These are phyloP conservation scores for Scutellaria minor DNA, from an alignment of 257 asterid genomes.

Conservation along the genomic window DNA sequence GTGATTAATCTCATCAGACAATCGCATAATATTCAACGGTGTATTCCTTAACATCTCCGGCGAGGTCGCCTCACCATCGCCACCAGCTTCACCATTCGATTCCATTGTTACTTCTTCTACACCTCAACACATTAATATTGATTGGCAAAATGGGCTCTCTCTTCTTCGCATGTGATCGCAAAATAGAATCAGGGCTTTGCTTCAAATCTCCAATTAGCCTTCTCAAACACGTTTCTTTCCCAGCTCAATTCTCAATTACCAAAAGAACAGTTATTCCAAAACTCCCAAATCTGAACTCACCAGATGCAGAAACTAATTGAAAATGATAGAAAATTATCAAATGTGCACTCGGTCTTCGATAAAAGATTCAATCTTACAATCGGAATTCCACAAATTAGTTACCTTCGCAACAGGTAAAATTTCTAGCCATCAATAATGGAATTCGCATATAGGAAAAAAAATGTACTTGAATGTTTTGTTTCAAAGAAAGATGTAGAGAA, in stretches of 20 bases:
- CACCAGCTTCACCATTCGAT: constrained; percentile 26
- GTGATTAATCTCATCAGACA: constrained; percentile 82
- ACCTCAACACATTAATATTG: constrained; percentile 16
- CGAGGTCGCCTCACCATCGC: constrained; percentile 38
- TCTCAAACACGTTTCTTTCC: constrained; percentile 20
- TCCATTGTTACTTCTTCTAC: constrained; percentile 35
- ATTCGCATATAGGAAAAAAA: too few relatives aligned
- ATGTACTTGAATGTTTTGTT: too few relatives aligned
- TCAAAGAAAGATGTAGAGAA: too few relatives aligned
- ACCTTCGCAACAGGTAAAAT: background rate
- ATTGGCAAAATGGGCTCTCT: background rate
- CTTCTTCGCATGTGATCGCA: background rate
- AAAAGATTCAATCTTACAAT: constrained; percentile 20
- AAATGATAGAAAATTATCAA: background rate
- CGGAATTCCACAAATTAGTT: background rate
- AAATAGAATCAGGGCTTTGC: background rate
- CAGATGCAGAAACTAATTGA: background rate
- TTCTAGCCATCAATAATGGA: too few relatives aligned
- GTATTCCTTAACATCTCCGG: constrained; percentile 66
- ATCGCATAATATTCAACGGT: constrained; percentile 82
- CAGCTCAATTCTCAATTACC: constrained; percentile 3
- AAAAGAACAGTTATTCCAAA: background rate
- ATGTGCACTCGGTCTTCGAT: background rate
- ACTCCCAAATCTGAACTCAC: background rate
- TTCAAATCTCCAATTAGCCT: constrained; percentile 13